Evolutionary conservation across 2,329 filamentous ascomycete genomes (phyloP), one percentile per base, ranked within the genome.

Genomic region (Capronia coronata): DNA sequence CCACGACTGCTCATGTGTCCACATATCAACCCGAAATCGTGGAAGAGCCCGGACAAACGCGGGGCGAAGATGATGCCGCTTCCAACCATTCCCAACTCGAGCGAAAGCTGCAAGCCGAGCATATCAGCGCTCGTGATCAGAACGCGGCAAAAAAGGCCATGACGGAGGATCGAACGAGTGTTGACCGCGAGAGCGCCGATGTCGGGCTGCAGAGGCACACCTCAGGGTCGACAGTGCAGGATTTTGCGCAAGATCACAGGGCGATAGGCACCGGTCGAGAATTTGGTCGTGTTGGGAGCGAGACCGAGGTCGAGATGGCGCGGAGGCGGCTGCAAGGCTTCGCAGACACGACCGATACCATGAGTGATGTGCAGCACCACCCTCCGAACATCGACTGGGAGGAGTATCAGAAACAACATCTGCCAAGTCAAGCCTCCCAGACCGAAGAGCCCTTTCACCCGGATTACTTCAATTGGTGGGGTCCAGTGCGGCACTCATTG

Each of bases 391-490:
- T 53, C 23, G 46, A 53, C 38, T 53, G 50, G 50, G 50, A 53
- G 30, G 50, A 53, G 18, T 46, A 49, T 44, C 32, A 43, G n/a
- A 19, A 14, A n/a, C 19, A 35, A 13, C n/a, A 39, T 9, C 27
- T 39, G 13, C n/a, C 42, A 29, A 3, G 16, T 8, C 30, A 35
- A 6, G 3, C 10, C 18, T 46, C 48, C 11, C 37, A 46, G 10
- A 4, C n/a, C 11, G 30, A 48, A 18, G 53, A 60, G 9, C 45
- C 53, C 14, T 35, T 22, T 25, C 18, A 52, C 7, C 25, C 53
- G 11, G 41, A 51, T n/a, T 61, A 62, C 34, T 62, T 62, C 43
- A 66, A 65, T 38, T 47, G 41, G 0, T 67, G 64, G 64, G 57
- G 54, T 4, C 59, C 52, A 11, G 46, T 64, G 6, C 53, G 64